Evolutionary conservation across 1,284 basidiomycete genomes (phyloP), one percentile per base, ranked within the genome.

Genomic region (Cryptococcus wingfieldii): DNA sequence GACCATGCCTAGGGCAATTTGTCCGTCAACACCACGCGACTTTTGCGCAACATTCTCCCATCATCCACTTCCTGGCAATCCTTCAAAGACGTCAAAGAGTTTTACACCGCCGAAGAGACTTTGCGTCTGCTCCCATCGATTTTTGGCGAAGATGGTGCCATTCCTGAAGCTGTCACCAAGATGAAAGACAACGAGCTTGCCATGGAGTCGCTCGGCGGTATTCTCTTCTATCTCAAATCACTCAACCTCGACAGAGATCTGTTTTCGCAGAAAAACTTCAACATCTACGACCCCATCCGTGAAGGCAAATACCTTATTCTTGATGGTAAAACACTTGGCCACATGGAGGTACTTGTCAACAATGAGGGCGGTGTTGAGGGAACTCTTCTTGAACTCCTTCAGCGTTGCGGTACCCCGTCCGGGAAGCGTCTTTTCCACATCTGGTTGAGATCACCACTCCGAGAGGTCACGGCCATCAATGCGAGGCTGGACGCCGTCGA

Each of bases 231-330:
- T 72, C 83, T 96, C 16, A 85, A 87, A 45, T 88, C 90, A 55
- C 82, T 97, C 47, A 96, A 96, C 68, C 90, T 97, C 59, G 93
- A 93, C 78, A 89, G 90, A 70, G 90, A 96, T 65, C 84, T 97
- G 53, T 74, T 97, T 62, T 89, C 85, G 55, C 92, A 94, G 85
- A 88, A 85, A 77, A 96, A 96, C 72, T 97, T 97, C 81, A 94
- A 96, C 69, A 81, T 96, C 44, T 96, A 96, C 70, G 92, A 97
- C 75, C 93, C 94, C 0, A 90, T 96, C 83, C 87, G 87, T 69
- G 82, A 83, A 60, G 91, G 90, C 19, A 82, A 87, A 69, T 89
- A 86, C 23, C 78, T 98, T 46, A 82, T 89, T 0, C 81, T 98
- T 28, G 93, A 98, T 73, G 94, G 94, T 2, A 91, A 96, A 71